phyloP scores from a whole-genome alignment of 2,329 filamentous ascomycete species.

The Metarhizium sp. region DNA sequence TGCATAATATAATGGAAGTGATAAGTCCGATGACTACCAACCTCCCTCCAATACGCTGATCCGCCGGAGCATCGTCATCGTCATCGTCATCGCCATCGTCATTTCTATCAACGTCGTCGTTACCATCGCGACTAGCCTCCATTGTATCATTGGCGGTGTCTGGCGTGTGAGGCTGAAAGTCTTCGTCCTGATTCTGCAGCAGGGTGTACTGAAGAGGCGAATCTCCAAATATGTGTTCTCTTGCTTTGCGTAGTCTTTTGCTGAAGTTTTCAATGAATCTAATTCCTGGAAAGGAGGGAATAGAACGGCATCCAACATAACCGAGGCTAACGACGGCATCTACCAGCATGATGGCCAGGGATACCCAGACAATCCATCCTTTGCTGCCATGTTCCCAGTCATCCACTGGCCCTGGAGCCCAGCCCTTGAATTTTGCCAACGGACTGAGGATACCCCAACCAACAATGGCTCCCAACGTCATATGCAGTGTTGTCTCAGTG shows the following conservation, averaged over 20 bases:
- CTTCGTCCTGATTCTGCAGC: conserved; percentile 6
- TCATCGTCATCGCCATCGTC: conserved; percentile 8
- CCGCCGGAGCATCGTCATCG: conserved; percentile 67
- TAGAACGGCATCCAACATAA: conserved; percentile 61
- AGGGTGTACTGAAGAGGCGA: conserved; percentile 6
- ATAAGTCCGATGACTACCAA: conserved; percentile 68
- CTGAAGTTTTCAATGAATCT: not conserved
- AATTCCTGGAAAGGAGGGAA: conserved; percentile 19
- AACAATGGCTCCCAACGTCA: conserved; percentile 80
- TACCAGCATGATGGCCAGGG: conserved; percentile 90
- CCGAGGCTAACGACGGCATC: conserved; percentile 84
- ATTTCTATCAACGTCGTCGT: not conserved
- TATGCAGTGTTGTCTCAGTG: conserved; percentile 86
- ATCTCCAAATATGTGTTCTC: not conserved
- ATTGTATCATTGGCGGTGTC: not conserved
- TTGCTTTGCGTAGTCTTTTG: not conserved
- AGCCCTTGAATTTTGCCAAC: conserved; percentile 72
- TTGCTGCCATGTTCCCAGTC: conserved; percentile 93
- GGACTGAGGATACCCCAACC: conserved; percentile 91
- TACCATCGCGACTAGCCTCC: not conserved
- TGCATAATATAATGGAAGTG: conserved; percentile 68
- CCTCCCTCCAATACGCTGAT: conserved; percentile 67
- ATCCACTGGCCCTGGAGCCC: conserved; percentile 78
- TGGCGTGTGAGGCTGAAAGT: not conserved
- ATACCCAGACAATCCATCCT: conserved; percentile 98